Conservation (phyloP, 2,329 filamentous ascomycete genomes). For the Fusarium continuum region DNA sequence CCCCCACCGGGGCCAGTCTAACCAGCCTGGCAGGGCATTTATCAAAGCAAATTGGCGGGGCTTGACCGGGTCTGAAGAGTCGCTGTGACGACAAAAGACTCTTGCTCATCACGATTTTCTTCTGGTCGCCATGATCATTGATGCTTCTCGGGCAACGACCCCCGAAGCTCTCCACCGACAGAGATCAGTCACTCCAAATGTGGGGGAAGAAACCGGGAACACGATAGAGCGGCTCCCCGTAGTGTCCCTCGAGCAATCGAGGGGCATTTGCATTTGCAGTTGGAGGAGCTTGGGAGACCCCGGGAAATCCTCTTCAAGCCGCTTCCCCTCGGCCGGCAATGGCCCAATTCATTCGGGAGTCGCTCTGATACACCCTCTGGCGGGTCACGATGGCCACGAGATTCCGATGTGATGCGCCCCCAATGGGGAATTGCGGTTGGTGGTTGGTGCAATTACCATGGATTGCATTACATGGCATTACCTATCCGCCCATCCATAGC, state of each 20-base stretch:
- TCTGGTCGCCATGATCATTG: neutral
- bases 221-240: conserved; percentile 30
- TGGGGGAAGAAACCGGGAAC: conserved; percentile 42
- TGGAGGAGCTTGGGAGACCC: conserved; percentile 32
- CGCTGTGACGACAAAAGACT: conserved; percentile 24
- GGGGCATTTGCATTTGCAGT: conserved; percentile 11
- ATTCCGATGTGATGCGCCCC: conserved; percentile 34
- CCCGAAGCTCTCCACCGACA: conserved; percentile 22
- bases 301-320: conserved; percentile 51
- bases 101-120: conserved; percentile 3
- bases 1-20: conserved; percentile 33
- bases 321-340: conserved; percentile 45
- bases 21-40: conserved; percentile 7
- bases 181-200: conserved; percentile 23
- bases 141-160: conserved; percentile 21
- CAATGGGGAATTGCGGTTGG: conserved; percentile 18
- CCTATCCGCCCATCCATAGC: neutral
- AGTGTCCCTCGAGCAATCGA: conserved; percentile 21
- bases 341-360: conserved; percentile 32
- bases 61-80: conserved; percentile 4
- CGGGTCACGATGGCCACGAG: conserved; percentile 38
- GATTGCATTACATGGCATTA: conserved; percentile 5
- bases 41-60: conserved; percentile 23
- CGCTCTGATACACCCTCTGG: conserved; percentile 2
- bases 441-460: conserved; percentile 27